Percentiles rank a stretch among this genome's conserved stretches.
Conservation (phyloP, 805 yeast species). For the Lachancea lanzarotensis region DNA sequence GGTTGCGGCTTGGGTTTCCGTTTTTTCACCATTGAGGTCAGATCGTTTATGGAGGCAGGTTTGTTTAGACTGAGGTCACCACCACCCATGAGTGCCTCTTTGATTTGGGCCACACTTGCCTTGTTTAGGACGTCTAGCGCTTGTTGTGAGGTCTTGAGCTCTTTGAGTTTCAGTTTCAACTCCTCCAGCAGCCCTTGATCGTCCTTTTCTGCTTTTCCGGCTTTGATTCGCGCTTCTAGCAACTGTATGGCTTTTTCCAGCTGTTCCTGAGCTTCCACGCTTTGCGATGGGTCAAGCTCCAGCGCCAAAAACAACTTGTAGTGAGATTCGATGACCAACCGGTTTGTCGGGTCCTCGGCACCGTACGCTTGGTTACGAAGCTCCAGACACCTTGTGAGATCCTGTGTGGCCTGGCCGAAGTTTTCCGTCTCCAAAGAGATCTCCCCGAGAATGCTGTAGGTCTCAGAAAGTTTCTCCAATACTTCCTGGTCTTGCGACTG, state of each 20-base stretch:
- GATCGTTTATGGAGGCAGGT: constrained; percentile 44
- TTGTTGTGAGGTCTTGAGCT: constrained; percentile 40
- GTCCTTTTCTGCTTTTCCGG: constrained; percentile 32
- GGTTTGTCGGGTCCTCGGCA: constrained; percentile 31
- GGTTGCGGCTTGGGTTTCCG: constrained; percentile 12
- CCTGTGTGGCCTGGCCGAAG: constrained; percentile 69
- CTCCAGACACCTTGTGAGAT: constrained; percentile 52
- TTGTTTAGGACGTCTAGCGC: constrained; percentile 17
- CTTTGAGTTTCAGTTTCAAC: constrained; percentile 49
- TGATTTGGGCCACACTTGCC: constrained; percentile 16
- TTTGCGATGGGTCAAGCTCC: constrained; percentile 52
- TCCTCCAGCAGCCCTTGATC: constrained; percentile 43
- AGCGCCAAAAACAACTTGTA: constrained; percentile 73
- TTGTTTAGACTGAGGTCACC: not conserved
- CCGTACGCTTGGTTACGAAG: constrained; percentile 10
- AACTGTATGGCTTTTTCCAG: constrained; percentile 47
- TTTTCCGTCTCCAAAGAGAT: constrained; percentile 86
- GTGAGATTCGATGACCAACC: constrained; percentile 68
- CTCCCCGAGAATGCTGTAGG: constrained; percentile 79
- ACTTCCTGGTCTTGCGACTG: constrained; percentile 33
- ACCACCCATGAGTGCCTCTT: constrained; percentile 12
- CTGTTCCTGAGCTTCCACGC: constrained; percentile 47
- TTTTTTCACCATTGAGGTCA: constrained; percentile 58
- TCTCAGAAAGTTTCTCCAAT: constrained; percentile 56
- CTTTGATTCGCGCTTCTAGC: constrained; percentile 37